Evolutionary conservation across 371 early-diverging fungal genomes (phyloP).

Genomic region (Saksenaea vasiformis): DNA sequence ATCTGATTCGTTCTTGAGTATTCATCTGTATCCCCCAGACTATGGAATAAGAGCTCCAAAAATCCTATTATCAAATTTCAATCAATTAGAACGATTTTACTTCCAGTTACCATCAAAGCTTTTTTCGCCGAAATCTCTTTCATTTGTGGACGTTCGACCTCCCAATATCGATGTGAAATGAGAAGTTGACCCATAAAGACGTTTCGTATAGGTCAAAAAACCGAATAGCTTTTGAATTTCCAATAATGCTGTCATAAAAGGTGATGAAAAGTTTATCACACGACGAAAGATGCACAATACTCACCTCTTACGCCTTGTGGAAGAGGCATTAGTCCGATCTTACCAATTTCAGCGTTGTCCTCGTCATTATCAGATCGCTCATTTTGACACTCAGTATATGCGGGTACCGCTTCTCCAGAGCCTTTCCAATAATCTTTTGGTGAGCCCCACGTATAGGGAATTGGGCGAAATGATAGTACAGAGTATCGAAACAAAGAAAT

Average conservation of each 20-base stretch:
- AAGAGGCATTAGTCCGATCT: background rate
- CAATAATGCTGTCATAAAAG: constrained; percentile 10
- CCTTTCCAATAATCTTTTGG: constrained; percentile 43
- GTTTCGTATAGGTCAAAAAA: constrained; percentile 9
- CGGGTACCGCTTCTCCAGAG: constrained; percentile 33
- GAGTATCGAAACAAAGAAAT: constrained; percentile 34
- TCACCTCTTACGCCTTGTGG: background rate
- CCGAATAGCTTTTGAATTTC: constrained; percentile 39
- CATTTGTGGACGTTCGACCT: background rate
- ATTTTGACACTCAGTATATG: constrained; percentile 8
- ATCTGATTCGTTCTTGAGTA: background rate
- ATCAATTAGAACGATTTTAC: background rate
- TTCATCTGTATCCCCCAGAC: background rate
- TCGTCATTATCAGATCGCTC: background rate
- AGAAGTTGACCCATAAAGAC: constrained; percentile 10
- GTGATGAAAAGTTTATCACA: background rate
- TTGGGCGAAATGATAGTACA: constrained; percentile 36
- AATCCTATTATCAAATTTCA: constrained; percentile 1
- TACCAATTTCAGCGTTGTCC: background rate
- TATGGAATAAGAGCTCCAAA: constrained; percentile 5
- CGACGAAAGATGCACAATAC: background rate
- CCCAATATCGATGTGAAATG: constrained; percentile 5
- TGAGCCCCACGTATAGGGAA: constrained; percentile 32
- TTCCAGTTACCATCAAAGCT: constrained; percentile 20
- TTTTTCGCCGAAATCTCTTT: constrained; percentile 9